phyloP scores from a whole-genome alignment of 1,284 basidiomycete species.

The Melampsora larici-populina region DNA sequence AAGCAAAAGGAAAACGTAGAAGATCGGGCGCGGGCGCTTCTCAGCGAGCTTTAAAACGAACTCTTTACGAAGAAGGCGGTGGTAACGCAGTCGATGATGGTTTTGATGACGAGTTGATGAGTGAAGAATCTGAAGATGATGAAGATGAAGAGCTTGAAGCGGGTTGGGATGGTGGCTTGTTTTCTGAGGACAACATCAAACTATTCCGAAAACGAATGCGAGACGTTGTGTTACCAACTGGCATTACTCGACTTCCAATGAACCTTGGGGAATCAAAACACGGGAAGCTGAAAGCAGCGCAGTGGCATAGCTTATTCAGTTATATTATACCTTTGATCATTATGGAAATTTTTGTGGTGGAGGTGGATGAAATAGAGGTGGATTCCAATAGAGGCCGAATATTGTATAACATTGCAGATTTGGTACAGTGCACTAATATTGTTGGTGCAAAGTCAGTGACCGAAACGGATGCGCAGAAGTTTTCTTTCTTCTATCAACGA shows the following conservation, averaged over 20 bases:
- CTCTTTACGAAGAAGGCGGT: not conserved
- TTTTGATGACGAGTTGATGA: not conserved
- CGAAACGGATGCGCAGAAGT: not conserved
- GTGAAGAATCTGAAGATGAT: not conserved
- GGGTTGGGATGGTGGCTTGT: slow-evolving; percentile 1
- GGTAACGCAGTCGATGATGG: not conserved
- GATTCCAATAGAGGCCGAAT: not conserved
- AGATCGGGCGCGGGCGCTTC: not conserved
- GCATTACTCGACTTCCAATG: not conserved
- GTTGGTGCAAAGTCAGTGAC: not conserved
- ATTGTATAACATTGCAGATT: not conserved
- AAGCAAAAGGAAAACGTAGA: too few species aligned
- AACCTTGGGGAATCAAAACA: not conserved
- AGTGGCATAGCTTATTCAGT: not conserved
- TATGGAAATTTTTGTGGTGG: not conserved
- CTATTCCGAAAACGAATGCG: slow-evolving; percentile 1
- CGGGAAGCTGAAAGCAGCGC: not conserved
- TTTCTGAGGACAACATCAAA: not conserved
- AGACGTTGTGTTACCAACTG: slow-evolving; percentile 12
- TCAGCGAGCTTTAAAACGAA: not conserved
- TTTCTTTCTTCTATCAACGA: not conserved
- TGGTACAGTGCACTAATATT: not conserved
- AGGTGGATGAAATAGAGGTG: not conserved
- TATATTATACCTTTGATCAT: not conserved
- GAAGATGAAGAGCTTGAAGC: not conserved